Percentiles rank a stretch among this genome's conserved stretches.
These are phyloP conservation scores for Penicillium sp. DNA, from an alignment of 2,329 filamentous ascomycete species.

Conservation along the genomic window DNA sequence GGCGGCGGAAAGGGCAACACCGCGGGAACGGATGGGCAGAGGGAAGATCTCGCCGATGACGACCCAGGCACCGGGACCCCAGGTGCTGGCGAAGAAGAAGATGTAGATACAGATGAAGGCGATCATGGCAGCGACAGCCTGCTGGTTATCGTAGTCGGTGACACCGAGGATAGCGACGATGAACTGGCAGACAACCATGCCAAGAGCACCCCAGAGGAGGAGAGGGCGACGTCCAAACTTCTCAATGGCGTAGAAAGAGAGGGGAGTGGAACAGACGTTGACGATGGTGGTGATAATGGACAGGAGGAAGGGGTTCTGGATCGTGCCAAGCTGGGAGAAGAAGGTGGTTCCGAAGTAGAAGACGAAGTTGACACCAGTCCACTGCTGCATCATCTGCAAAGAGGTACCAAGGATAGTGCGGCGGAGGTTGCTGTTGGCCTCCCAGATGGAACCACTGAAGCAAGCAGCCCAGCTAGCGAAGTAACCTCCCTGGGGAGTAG, in stretches of 20 bases:
- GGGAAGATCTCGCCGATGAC: conserved; percentile 91
- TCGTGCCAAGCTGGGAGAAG: conserved; percentile 75
- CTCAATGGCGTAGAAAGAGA: conserved; percentile 88
- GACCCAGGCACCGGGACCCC: conserved; percentile 72
- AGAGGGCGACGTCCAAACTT: conserved; percentile 76
- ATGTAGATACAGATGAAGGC: conserved; percentile 91
- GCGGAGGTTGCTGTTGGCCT: conserved; percentile 59
- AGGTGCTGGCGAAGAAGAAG: conserved; percentile 87
- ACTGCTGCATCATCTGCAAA: conserved; percentile 78
- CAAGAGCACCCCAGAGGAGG: conserved; percentile 73
- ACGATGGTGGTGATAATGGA: conserved; percentile 83
- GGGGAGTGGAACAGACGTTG: conserved; percentile 80
- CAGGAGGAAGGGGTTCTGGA: conserved; percentile 77
- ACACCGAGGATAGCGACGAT: conserved; percentile 77
- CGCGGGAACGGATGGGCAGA: conserved; percentile 82
- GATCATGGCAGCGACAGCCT: conserved; percentile 65
- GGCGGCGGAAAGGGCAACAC: conserved; percentile 82
- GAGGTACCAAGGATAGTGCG: conserved; percentile 71
- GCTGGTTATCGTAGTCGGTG: conserved; percentile 52
- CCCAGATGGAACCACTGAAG: conserved; percentile 58
- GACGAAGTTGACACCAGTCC: conserved; percentile 91
- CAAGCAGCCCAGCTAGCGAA: conserved; percentile 68
- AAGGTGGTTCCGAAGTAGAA: conserved; percentile 86
- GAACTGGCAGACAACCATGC: conserved; percentile 87
- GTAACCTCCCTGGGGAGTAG: conserved; percentile 67